A percentile compares a stretch with the other conserved stretches of the same genome.
Conservation (phyloP, 768 basidiomycete genomes). For the Lenzites betulinus region DNA sequence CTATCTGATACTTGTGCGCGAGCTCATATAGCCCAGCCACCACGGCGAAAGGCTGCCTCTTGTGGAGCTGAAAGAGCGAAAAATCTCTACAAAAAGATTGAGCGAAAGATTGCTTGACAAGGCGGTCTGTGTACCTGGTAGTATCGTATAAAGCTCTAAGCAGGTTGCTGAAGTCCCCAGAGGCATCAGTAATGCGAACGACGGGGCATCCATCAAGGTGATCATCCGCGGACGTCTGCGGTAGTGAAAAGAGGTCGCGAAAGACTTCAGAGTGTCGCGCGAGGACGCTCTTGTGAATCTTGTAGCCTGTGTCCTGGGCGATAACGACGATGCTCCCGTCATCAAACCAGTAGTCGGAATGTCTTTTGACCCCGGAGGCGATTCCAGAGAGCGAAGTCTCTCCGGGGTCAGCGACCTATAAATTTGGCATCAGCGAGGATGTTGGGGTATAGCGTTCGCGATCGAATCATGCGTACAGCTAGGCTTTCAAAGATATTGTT, state of each 20-base stretch:
- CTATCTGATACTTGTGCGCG: slow-evolving; percentile 10
- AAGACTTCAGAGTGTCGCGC: slow-evolving; percentile 20
- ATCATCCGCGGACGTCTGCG: slow-evolving; percentile 7
- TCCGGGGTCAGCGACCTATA: too few species aligned
- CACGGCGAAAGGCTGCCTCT: not conserved
- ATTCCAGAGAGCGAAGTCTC: not conserved
- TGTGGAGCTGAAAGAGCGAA: not conserved
- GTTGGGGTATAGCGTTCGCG: too few species aligned
- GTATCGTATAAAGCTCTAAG: slow-evolving; percentile 7
- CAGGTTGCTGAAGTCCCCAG: slow-evolving; percentile 6
- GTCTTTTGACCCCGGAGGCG: not conserved
- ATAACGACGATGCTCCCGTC: slow-evolving; percentile 72
- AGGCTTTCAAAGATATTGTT: too few species aligned
- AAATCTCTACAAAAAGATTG: not conserved
- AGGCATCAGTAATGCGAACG: slow-evolving; percentile 10
- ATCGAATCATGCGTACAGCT: too few species aligned
- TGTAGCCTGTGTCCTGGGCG: slow-evolving; percentile 30
- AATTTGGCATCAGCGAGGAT: too few species aligned
- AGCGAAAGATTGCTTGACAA: not conserved
- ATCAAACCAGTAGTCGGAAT: slow-evolving; percentile 50
- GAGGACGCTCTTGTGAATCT: slow-evolving; percentile 20
- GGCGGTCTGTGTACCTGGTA: not conserved
- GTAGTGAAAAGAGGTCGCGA: slow-evolving; percentile 14
- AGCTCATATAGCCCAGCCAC: slow-evolving; percentile 9
- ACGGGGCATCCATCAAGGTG: slow-evolving; percentile 13